These are phyloP conservation scores for Taphrina flavorubra DNA, from an alignment of 1,139 yeast genomes.

Conservation along the genomic window DNA sequence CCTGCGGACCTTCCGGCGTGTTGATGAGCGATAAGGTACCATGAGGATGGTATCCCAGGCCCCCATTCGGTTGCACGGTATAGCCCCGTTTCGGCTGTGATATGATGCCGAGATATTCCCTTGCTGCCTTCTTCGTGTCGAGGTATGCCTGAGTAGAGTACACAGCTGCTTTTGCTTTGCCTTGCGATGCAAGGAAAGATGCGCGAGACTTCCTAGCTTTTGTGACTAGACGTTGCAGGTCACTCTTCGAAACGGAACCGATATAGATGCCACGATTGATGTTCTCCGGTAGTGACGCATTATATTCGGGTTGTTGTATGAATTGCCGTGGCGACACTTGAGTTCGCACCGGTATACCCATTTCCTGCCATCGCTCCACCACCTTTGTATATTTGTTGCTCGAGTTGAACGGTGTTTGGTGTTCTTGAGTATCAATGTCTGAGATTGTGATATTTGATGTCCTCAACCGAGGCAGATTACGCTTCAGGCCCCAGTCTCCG, in stretches of 20 bases:
- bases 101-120: slow-evolving; percentile 15
- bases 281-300: slow-evolving; percentile 18
- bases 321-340: background rate
- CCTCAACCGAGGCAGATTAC: slow-evolving; percentile 32
- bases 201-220: slow-evolving; percentile 9
- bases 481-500: slow-evolving; percentile 43
- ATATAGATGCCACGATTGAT: slow-evolving; percentile 21
- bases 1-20: slow-evolving; percentile 34
- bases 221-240: background rate
- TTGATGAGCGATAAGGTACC: slow-evolving; percentile 35
- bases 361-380: slow-evolving; percentile 36
- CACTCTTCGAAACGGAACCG: background rate
- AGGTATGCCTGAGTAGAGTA: slow-evolving; percentile 1
- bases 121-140: background rate
- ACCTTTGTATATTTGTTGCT: slow-evolving; percentile 26
- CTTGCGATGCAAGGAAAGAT: slow-evolving; percentile 7
- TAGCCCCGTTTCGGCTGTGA: background rate
- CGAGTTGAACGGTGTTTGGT: slow-evolving; percentile 37
- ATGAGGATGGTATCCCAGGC: slow-evolving; percentile 35
- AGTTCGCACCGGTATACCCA: slow-evolving; percentile 25
- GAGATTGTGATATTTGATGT: slow-evolving; percentile 32
- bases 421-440: slow-evolving; percentile 37
- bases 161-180: background rate
- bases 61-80: slow-evolving; percentile 29
- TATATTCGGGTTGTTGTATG: background rate